Base-by-base conservation (phyloP, 257 asterid genomes). In the Linaria vulgaris region DNA sequence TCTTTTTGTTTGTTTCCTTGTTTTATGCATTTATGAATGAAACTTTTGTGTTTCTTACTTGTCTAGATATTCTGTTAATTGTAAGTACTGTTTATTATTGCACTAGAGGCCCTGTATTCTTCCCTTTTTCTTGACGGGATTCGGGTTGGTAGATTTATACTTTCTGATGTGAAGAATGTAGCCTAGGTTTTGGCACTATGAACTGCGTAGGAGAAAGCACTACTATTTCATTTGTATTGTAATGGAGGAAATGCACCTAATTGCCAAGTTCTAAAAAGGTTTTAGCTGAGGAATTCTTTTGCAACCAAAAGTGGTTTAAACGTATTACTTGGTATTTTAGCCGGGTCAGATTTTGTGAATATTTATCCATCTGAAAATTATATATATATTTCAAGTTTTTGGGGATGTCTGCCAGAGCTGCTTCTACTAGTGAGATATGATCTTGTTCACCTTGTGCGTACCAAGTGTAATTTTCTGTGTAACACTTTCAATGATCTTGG, bases 1-100 rank as follows among this genome's bases (percentile, higher is more conserved):
- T 54, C n/a, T n/a, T n/a, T n/a, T 43, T 10, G 66, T 56, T 59
- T 57, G 20, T 15, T 34, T 30, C 27, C n/a, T 30, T 12, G 20
- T 10, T 19, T 21, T 59, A 19, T 43, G 52, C 23, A n/a, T 1
- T 57, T 20, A 13, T 22, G 6, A 5, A 2, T 13, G 49, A n/a
- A 13, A 44, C 10, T 44, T 25, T 59, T 20, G 22, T 31, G 0
- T 13, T 9, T 59, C 49, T 38, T 39, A 59, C 12, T 12, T 37
- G 8, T 38, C 14, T 58, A 1, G 44, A 38, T 4, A 16, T 1
- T 51, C n/a, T 37, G 5, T 37, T 58, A 34, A 24, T 12, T 37
- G 15, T 6, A 17, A 43, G 1, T 17, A 20, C 27, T 59, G 39
- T 24, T 10, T 12, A 3, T 12, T 56, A 12, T 39, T 59, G 20